These are phyloP conservation scores for Suillus brevipes DNA, from an alignment of 768 basidiomycete species.

Conservation along the genomic window DNA sequence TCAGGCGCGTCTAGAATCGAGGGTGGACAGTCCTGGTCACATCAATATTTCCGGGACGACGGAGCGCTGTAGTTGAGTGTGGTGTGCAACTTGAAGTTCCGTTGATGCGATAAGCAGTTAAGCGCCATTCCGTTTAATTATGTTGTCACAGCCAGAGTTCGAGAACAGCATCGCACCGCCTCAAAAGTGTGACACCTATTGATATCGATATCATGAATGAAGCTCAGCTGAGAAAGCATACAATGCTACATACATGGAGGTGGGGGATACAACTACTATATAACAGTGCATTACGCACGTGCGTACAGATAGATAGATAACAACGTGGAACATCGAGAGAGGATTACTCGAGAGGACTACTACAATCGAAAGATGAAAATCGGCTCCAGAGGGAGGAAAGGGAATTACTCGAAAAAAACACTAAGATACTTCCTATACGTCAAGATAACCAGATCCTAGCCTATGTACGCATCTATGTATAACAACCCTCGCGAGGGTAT, in stretches of 20 bases:
- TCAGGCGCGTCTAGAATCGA: neutral
- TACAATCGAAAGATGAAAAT: neutral
- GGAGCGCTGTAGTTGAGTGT: neutral
- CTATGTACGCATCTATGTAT: conserved; percentile 10
- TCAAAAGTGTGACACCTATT: neutral
- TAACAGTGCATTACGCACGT: conserved; percentile 4
- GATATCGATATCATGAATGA: too few relatives aligned
- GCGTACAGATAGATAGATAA: neutral
- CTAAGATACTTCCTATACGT: conserved; percentile 6
- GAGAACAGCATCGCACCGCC: neutral
- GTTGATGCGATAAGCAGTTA: neutral
- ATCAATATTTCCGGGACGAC: neutral
- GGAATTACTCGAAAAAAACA: conserved; percentile 1
- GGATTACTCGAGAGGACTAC: neutral
- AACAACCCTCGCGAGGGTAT: neutral
- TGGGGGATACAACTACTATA: neutral
- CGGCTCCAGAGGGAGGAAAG: neutral
- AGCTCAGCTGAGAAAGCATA: neutral
- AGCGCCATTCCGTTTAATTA: too few relatives aligned
- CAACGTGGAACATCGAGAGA: neutral
- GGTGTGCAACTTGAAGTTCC: neutral
- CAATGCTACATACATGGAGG: neutral
- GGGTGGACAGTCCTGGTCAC: neutral
- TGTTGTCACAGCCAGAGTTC: too few relatives aligned
- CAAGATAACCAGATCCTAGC: conserved; percentile 29